These are phyloP conservation scores for Flueggea neowawraea DNA, from an alignment of 441 rosid genomes.

Conservation along the genomic window DNA sequence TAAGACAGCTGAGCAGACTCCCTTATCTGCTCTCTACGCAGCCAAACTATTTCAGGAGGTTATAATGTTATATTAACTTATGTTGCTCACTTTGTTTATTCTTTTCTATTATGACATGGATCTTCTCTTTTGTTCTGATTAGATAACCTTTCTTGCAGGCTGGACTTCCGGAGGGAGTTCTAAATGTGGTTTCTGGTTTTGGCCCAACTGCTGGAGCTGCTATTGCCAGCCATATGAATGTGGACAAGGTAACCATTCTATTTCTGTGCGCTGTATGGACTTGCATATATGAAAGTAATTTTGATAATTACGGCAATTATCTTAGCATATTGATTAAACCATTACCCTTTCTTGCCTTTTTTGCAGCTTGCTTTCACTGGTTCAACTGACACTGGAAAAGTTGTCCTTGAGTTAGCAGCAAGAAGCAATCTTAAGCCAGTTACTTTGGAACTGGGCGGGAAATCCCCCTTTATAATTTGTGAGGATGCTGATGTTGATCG, in stretches of 20 bases:
- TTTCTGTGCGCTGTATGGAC: no score
- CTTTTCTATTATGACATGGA: not conserved
- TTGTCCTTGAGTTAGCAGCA: constrained; percentile 64
- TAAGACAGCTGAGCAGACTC: constrained; percentile 67
- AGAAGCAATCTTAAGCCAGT: constrained; percentile 87
- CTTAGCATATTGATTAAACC: not conserved
- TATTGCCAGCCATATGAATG: constrained; percentile 34
- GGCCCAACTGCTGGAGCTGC: constrained; percentile 37
- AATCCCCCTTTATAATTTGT: constrained; percentile 79
- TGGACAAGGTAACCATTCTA: constrained; percentile 25
- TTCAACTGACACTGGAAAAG: constrained; percentile 61
- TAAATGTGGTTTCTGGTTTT: constrained; percentile 33
- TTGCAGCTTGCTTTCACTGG: constrained; percentile 86
- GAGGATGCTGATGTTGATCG: constrained; percentile 79
- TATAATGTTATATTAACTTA: not conserved
- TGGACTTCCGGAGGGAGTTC: constrained; percentile 36
- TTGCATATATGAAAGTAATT: not conserved
- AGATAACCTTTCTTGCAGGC: constrained; percentile 18
- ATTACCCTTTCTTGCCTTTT: not conserved
- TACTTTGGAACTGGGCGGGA: constrained; percentile 88
- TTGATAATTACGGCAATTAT: not conserved
- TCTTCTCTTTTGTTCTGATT: constrained; percentile 7
- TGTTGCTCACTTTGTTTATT: not conserved
- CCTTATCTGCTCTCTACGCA: constrained; percentile 48
- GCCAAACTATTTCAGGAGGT: constrained; percentile 58